Base-by-base conservation (phyloP, 208 protist species). In the Lotmaria passim region DNA sequence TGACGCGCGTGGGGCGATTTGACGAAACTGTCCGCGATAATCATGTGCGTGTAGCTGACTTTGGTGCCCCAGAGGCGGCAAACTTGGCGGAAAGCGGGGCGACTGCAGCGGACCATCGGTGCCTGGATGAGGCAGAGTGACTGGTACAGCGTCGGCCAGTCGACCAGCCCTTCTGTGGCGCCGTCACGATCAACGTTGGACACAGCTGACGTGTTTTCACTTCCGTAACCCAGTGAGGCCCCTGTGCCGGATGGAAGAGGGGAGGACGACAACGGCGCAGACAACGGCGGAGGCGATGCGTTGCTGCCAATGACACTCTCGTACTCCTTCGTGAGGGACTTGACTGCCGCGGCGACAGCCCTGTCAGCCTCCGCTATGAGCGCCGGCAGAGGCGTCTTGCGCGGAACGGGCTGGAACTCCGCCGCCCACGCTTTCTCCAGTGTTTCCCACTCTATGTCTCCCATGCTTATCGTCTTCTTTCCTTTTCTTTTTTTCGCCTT, bases 101-200 rank as follows among this genome's bases (percentile, higher is more conserved):
- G 84, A 61, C 87, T 96, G 77, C 90, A 97, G 21, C 94, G 89
- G n/a, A 98, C 94, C 94, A 98, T 98, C n/a, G 94, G 94, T 5
- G 92, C 94, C 52, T 93, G 85, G 11, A 97, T 96, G 33, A 87
- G 36, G 34, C 90, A 70, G 57, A 62, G 70, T 0, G 68, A 24
- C 8, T 15, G 10, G 62, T 93, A 95, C 28, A 82, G 73, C 24
- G 67, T 46, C 31, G 58, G 15, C 48, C 61, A 78, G 33, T 57
- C 52, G 12, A 44, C 69, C 2, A 55, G 6, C 2, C 38, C 15
- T 24, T 31, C 3, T 6, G 19, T n/a, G 2, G 1, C 39, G 17
- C 21, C 59, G 23, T 17, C n/a, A 2, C 55, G 55, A 39, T 60
- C 55, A 15, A 60, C 7, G 12, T n/a, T 39, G 8, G 36, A 47